A percentile compares a stretch with the other conserved stretches of the same genome.
phyloP scores from a whole-genome alignment of 495 filamentous ascomycete genomes.

The Polyplosphaeria fusca region DNA sequence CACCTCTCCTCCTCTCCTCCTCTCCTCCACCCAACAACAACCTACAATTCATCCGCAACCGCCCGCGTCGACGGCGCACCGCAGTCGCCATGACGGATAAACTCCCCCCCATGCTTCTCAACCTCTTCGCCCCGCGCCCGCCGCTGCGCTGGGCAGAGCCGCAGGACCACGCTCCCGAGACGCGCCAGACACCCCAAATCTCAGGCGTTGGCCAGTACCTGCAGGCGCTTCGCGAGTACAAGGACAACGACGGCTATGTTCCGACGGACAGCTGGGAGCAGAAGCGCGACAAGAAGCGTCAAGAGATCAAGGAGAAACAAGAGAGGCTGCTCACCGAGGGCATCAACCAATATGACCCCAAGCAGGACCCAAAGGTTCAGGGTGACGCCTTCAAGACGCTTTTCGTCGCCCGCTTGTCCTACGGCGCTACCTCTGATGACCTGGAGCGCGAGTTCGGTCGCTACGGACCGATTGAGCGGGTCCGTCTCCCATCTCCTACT shows the following conservation, averaged over 20 bases:
- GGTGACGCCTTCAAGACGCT: conserved; percentile 95
- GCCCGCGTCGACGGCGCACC: background rate
- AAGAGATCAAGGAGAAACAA: conserved; percentile 68
- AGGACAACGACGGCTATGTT: conserved; percentile 67
- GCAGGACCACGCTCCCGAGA: conserved; percentile 76
- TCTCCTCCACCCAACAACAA: background rate
- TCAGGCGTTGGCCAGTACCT: conserved; percentile 71
- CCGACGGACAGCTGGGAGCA: conserved; percentile 93
- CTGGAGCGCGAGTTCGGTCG: conserved; percentile 91
- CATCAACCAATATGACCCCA: conserved; percentile 52
- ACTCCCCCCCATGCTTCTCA: conserved; percentile 85
- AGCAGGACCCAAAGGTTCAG: conserved; percentile 74
- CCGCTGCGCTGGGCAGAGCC: conserved; percentile 86
- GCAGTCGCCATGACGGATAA: conserved; percentile 77
- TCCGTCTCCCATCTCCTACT: conserved; percentile 44
- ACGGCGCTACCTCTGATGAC: conserved; percentile 82
- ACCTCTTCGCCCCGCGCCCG: conserved; percentile 90
- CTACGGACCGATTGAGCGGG: conserved; percentile 91
- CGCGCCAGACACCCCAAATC: conserved; percentile 70
- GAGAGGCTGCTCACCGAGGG: conserved; percentile 64
- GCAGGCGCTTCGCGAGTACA: conserved; percentile 63
- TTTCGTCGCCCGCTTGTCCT: conserved; percentile 86
- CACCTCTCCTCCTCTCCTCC: conserved; percentile 7
- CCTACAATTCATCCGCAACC: background rate
- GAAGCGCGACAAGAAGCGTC: conserved; percentile 70